Conservation (phyloP, 805 yeast species). For the Priceomyces melissophilus region DNA sequence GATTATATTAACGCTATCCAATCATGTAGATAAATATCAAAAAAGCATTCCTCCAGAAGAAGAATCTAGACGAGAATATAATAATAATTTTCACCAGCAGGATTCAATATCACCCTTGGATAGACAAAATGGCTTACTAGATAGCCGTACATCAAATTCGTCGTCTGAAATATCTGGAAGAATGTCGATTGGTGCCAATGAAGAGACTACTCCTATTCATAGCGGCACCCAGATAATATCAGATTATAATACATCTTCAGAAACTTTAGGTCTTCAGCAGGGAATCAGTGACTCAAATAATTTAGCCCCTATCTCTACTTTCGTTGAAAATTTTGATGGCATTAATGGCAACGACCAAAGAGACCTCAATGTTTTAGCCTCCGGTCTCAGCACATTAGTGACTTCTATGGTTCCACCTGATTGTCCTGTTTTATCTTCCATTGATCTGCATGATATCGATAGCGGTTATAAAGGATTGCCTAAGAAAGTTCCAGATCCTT, state of each 20-base stretch:
- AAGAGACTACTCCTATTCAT: not conserved
- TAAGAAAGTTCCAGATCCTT: not conserved
- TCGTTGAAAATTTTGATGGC: not conserved
- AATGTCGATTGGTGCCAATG: not conserved
- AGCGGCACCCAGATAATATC: not conserved
- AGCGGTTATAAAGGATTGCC: too few species aligned
- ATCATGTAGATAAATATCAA: slow-evolving; percentile 1
- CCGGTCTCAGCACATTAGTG: slow-evolving; percentile 38
- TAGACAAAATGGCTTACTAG: not conserved
- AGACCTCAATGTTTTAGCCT: slow-evolving; percentile 34
- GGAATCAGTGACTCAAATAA: not conserved
- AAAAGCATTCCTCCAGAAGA: not conserved
- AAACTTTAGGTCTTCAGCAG: not conserved
- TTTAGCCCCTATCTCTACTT: not conserved
- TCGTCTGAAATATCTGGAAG: not conserved
- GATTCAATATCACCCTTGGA: not conserved
- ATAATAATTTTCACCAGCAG: not conserved
- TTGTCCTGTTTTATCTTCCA: slow-evolving; percentile 17
- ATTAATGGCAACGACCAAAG: slow-evolving; percentile 16
- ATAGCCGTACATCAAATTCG: too few species aligned
- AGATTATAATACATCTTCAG: not conserved
- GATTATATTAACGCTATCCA: slow-evolving; percentile 28
- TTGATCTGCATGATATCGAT: not conserved
- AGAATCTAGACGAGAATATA: not conserved
- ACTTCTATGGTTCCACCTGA: slow-evolving; percentile 29